Percentiles rank a stretch among this genome's conserved stretches.
These are phyloP conservation scores for Botrytis galanthina DNA, from an alignment of 2,329 filamentous ascomycete genomes.

Conservation along the genomic window DNA sequence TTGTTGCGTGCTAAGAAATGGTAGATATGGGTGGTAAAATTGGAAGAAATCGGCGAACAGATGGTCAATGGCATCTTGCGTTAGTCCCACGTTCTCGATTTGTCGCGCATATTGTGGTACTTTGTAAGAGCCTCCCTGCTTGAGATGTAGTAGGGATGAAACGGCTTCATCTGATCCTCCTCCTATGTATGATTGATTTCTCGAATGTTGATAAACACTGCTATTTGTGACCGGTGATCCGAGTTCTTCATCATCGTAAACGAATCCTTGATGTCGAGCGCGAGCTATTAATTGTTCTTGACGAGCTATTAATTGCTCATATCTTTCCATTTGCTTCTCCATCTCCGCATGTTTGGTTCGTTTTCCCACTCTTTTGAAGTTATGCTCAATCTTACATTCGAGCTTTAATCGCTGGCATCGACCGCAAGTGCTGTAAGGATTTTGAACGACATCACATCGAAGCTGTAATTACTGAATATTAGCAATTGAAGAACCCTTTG, in stretches of 20 bases:
- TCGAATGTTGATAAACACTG: conserved; percentile 54
- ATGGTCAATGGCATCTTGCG: conserved; percentile 58
- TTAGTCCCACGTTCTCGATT: conserved; percentile 62
- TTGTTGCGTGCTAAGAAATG: conserved; percentile 66
- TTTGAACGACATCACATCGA: conserved; percentile 80
- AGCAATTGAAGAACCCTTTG: conserved; percentile 11
- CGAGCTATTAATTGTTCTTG: conserved; percentile 52
- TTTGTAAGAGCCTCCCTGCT: conserved; percentile 57
- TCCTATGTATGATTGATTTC: conserved; percentile 59
- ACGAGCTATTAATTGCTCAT: conserved; percentile 59
- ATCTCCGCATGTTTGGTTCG: conserved; percentile 81
- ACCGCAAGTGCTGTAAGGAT: conserved; percentile 74
- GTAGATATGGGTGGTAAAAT: conserved; percentile 74
- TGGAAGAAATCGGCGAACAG: conserved; percentile 75
- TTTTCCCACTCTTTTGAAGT: conserved; percentile 83
- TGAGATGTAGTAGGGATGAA: conserved; percentile 63
- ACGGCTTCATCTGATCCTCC: conserved; percentile 62
- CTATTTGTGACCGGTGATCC: conserved; percentile 60
- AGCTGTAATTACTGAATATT: conserved; percentile 50
- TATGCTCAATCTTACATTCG: conserved; percentile 81
- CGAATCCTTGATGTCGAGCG: conserved; percentile 58
- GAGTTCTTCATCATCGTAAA: conserved; percentile 53
- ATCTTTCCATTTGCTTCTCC: conserved; percentile 75
- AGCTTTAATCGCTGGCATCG: conserved; percentile 77
- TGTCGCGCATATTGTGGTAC: conserved; percentile 39